Conservation (phyloP, 352 stramenopile species). For the Phytophthora pini region DNA sequence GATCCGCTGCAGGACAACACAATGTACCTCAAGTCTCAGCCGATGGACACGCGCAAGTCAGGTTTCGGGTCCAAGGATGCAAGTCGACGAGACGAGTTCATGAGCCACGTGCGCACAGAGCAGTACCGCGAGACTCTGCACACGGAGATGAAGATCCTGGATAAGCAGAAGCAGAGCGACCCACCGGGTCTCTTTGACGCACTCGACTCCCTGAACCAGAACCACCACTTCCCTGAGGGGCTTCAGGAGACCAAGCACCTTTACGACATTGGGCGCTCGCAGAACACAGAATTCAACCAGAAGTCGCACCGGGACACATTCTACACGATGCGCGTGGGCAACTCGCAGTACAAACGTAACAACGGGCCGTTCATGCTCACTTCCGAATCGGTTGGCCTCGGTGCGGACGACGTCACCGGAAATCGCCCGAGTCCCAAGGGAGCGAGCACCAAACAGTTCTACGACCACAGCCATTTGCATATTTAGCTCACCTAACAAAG, state of each 20-base stretch:
- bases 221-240: constrained; percentile 71
- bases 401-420: constrained; percentile 66
- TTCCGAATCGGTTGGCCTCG: constrained; percentile 69
- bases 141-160: constrained; percentile 83
- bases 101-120: constrained; percentile 90
- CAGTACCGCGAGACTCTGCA: constrained; percentile 89
- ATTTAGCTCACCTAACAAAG: constrained; percentile 14
- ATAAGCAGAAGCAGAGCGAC: constrained; percentile 69
- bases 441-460: constrained; percentile 86
- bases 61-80: constrained; percentile 93
- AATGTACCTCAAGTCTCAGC: constrained; percentile 89
- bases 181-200: constrained; percentile 46
- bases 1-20: constrained; percentile 90
- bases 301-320: constrained; percentile 86
- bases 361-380: constrained; percentile 85
- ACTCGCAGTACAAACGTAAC: constrained; percentile 81
- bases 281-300: constrained; percentile 86
- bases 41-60: constrained; percentile 86
- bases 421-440: constrained; percentile 72
- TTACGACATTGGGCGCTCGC: constrained; percentile 81
- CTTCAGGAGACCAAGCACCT: constrained; percentile 79
- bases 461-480: constrained; percentile 83
- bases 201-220: constrained; percentile 52
- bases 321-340: constrained; percentile 81
- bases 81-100: constrained; percentile 91